Evolutionary conservation across 1,139 yeast species (phyloP).

Genomic region (Zygoascus meyerae): DNA sequence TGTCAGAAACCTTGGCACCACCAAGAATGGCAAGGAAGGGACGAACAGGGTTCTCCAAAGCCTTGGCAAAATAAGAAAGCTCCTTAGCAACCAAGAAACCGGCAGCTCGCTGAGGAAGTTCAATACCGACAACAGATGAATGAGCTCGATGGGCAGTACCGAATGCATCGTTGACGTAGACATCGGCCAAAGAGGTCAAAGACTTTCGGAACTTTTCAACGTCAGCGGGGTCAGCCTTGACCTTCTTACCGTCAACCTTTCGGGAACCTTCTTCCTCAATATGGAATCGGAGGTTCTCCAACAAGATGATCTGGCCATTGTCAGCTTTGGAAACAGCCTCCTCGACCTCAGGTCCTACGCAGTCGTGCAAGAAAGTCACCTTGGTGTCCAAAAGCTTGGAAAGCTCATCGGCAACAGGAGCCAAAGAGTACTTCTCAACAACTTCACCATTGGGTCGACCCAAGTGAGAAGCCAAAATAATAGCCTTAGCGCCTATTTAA

Average conservation of each 20-base stretch:
- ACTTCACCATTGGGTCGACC: slow-evolving; percentile 97
- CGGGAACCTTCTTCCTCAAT: slow-evolving; percentile 93
- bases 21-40: slow-evolving; percentile 97
- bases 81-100: slow-evolving; percentile 98
- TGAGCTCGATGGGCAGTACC: slow-evolving; percentile 99
- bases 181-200: slow-evolving; percentile 87
- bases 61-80: slow-evolving; percentile 92
- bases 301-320: slow-evolving; percentile 68
- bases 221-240: slow-evolving; percentile 78
- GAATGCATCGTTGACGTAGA: slow-evolving; percentile 93
- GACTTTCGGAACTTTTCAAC: slow-evolving; percentile 82
- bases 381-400: slow-evolving; percentile 60
- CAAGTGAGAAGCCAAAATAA: slow-evolving; percentile 88
- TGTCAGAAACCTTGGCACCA: slow-evolving; percentile 98
- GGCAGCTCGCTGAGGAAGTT: slow-evolving; percentile 88
- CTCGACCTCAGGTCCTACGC: slow-evolving; percentile 86
- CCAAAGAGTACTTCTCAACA: slow-evolving; percentile 75
- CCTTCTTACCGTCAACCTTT: slow-evolving; percentile 82
- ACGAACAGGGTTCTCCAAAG: slow-evolving; percentile 92
- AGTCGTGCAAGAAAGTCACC: slow-evolving; percentile 76
- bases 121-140: slow-evolving; percentile 95
- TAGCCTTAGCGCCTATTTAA: slow-evolving; percentile 64
- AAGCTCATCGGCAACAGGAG: slow-evolving; percentile 87
- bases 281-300: slow-evolving; percentile 96
- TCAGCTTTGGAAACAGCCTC: slow-evolving; percentile 62